phyloP scores from a whole-genome alignment of 1,284 basidiomycete species.

The Trichosporon ovoides region DNA sequence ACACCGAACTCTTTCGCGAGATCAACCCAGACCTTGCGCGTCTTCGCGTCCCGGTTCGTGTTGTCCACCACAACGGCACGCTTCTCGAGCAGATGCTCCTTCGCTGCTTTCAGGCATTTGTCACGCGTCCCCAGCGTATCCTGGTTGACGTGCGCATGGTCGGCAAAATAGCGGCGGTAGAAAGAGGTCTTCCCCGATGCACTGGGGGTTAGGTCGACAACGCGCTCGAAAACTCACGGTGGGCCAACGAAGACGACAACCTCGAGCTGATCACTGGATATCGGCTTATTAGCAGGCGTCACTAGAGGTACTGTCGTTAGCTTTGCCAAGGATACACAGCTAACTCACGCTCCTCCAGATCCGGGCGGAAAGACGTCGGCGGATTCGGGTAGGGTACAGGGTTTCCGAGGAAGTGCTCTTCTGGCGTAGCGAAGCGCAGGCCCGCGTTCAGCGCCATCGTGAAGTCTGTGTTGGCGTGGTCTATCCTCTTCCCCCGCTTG shows the following conservation, averaged over 20 bases:
- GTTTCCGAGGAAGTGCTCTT: constrained; percentile 65
- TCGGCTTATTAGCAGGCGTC: constrained; percentile 59
- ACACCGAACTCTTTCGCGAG: constrained; percentile 58
- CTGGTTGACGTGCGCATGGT: constrained; percentile 80
- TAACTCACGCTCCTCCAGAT: constrained; percentile 8
- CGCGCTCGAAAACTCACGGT: constrained; percentile 51
- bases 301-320: constrained; percentile 54
- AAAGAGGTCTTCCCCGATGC: constrained; percentile 82
- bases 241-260: constrained; percentile 82
- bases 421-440: constrained; percentile 65
- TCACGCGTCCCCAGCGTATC: constrained; percentile 66
- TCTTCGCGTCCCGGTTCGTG: constrained; percentile 68
- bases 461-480: constrained; percentile 73
- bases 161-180: constrained; percentile 64
- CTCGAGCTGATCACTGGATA: constrained; percentile 54
- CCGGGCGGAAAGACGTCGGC: constrained; percentile 38
- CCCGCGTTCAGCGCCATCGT: constrained; percentile 77
- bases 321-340: neutral
- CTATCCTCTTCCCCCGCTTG: constrained; percentile 39
- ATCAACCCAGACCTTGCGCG: constrained; percentile 64
- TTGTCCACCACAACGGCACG: constrained; percentile 79
- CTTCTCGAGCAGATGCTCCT: constrained; percentile 56
- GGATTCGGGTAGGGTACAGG: constrained; percentile 42
- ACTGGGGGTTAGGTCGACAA: constrained; percentile 16
- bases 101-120: constrained; percentile 66